These are phyloP conservation scores for Russula virescens DNA, from an alignment of 768 basidiomycete species.

Conservation along the genomic window DNA sequence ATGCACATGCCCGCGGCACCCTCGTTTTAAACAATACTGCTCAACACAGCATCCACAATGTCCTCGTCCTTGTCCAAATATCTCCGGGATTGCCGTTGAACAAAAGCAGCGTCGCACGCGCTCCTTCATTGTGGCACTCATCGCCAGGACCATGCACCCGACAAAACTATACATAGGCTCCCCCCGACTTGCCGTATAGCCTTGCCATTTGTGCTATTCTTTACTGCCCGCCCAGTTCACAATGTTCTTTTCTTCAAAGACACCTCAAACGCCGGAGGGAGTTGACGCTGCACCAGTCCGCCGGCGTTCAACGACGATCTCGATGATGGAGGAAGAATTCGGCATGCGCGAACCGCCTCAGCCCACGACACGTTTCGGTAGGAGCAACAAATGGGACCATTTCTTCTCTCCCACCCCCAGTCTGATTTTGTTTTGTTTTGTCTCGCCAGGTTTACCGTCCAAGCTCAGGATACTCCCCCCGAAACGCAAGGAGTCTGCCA, in stretches of 20 bases:
- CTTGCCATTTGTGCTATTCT: not conserved
- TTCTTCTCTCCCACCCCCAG: not conserved
- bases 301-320: conserved; percentile 12
- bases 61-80: too few species aligned
- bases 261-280: not conserved
- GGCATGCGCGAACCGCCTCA: conserved; percentile 1
- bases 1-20: too few species aligned
- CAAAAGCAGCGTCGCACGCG: too few species aligned
- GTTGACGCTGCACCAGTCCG: not conserved
- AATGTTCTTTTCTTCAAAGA: not conserved
- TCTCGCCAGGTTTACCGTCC: not conserved
- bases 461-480: conserved; percentile 3
- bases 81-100: too few species aligned
- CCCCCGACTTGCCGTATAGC: not conserved
- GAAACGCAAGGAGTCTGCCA: conserved; percentile 1
- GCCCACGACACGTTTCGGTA: not conserved
- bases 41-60: too few species aligned
- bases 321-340: conserved; percentile 14
- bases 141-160: not conserved
- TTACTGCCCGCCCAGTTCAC: not conserved
- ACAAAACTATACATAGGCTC: conserved; percentile 3
- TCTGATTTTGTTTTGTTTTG: not conserved
- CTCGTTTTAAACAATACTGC: too few species aligned
- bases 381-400: not conserved
- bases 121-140: not conserved